Evolutionary conservation across 2,329 filamentous ascomycete species (phyloP).

Genomic region (Juglanconis juglandina): DNA sequence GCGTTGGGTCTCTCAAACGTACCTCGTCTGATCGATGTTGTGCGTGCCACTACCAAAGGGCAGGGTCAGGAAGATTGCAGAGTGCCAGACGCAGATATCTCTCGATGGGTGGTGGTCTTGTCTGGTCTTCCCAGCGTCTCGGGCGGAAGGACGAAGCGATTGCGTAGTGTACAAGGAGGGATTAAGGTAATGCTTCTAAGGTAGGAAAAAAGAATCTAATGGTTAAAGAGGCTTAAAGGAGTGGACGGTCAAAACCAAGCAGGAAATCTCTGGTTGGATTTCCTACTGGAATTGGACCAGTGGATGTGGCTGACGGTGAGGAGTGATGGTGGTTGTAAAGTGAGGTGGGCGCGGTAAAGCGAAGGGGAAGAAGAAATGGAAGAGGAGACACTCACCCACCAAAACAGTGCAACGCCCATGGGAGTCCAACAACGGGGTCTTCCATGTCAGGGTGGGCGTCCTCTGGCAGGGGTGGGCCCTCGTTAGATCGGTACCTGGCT

Average conservation of each 20-base stretch:
- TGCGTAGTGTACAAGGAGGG: slow-evolving; percentile 15
- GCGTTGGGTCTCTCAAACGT: background rate
- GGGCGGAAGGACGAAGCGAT: slow-evolving; percentile 12
- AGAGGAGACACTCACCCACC: background rate
- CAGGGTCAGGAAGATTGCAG: background rate
- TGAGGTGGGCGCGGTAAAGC: slow-evolving; percentile 25
- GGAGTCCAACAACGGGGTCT: background rate
- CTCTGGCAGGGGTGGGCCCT: background rate
- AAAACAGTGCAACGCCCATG: background rate
- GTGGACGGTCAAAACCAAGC: slow-evolving; percentile 59
- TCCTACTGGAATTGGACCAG: slow-evolving; percentile 58
- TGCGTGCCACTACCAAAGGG: background rate
- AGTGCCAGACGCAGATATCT: background rate
- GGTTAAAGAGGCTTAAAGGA: slow-evolving; percentile 41
- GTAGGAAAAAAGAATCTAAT: slow-evolving; percentile 16
- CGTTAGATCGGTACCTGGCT: background rate
- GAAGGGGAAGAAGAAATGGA: slow-evolving; percentile 20
- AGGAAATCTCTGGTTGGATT: slow-evolving; percentile 44
- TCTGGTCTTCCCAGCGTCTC: slow-evolving; percentile 10
- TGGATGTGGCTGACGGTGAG: slow-evolving; percentile 17
- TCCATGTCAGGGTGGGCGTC: background rate
- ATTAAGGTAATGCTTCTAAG: slow-evolving; percentile 22
- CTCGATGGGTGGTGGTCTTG: slow-evolving; percentile 1
- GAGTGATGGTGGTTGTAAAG: slow-evolving; percentile 26
- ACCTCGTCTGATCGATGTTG: background rate